These are phyloP conservation scores for Aspergillus fumigatus DNA, from an alignment of 2,329 filamentous ascomycete genomes.

Conservation along the genomic window DNA sequence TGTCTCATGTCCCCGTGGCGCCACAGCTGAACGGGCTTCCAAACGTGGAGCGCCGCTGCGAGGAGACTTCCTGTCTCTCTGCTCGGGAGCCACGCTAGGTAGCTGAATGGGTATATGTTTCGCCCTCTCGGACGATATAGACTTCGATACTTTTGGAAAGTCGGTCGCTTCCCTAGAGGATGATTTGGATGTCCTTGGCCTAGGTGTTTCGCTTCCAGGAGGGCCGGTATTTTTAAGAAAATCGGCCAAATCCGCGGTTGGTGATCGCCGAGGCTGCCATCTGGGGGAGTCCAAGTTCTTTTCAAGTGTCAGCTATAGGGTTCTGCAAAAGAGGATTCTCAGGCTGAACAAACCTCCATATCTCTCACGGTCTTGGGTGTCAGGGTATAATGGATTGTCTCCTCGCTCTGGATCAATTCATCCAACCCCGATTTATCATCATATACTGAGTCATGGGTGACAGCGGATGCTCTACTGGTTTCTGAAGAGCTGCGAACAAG, in stretches of 20 bases:
- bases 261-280: conserved; percentile 28
- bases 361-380: conserved; percentile 76
- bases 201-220: conserved; percentile 21
- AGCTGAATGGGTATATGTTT: conserved; percentile 23
- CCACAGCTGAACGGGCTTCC: conserved; percentile 67
- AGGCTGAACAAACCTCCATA: conserved; percentile 57
- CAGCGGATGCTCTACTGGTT: conserved; percentile 26
- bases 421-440: conserved; percentile 68
- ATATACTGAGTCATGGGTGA: conserved; percentile 24
- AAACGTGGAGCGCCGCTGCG: conserved; percentile 45
- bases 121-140: conserved; percentile 20
- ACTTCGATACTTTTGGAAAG: conserved; percentile 13
- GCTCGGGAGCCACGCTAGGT: conserved; percentile 8
- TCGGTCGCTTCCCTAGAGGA: conserved; percentile 15
- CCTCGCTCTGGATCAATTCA: conserved; percentile 73
- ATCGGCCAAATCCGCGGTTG: conserved; percentile 35
- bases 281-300: conserved; percentile 33
- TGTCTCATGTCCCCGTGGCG: conserved; percentile 61
- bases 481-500: conserved; percentile 35
- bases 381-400: conserved; percentile 77
- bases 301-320: conserved; percentile 2
- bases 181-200: conserved; percentile 17
- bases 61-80: conserved; percentile 20
- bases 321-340: neutral
- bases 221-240: conserved; percentile 35